Evolutionary conservation across 192 early-diverging fungal genomes (phyloP), one percentile per base, ranked within the genome.

Genomic region (Rhizophlyctis rosea): DNA sequence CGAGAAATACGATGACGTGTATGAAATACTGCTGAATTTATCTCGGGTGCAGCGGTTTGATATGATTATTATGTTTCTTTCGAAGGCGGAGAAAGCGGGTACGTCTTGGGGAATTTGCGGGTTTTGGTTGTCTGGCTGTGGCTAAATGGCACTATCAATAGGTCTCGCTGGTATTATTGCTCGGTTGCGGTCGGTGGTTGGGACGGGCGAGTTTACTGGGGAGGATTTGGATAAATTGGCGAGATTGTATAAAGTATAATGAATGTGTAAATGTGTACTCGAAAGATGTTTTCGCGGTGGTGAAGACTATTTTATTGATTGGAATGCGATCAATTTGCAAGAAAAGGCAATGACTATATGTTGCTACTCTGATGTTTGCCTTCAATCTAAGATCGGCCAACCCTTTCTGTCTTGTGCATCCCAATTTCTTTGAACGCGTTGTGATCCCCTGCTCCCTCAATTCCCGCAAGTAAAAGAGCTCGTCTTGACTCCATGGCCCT

Each of bases 41-140:
- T 54, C 70, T 16, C 28, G 39, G 7, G 23, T 77, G 9, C 68
- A 67, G 13, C 50, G 76, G 30, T 77, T 77, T 33, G 47, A 57
- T 24, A 77, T 73, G 71, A 63, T 60, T 3, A 9, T 54, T 36
- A 69, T 77, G 67, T 74, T 77, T 44, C 31, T 77, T 27, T 68
- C 65, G 14, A 71, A 62, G 57, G 54, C 18, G 29, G 73, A 75
- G 14, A 71, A 72, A 48, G 24, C 28, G 3, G 57, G 67, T 69
- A 62, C 2, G 62, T 31, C 0, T 1, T 9, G 5, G 5, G 50
- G 7, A 18, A 13, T 18, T 44, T 44, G 39, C 18, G 39, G 18
- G 18, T 18, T 44, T 44, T 44, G 7, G 39, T n/a, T 7, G 18
- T 44, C 18, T 44, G 18, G 18, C 18, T 44, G 7, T 44, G 18